Conservation (phyloP, 2,329 filamentous ascomycete species). For the Neonectria magnoliae region DNA sequence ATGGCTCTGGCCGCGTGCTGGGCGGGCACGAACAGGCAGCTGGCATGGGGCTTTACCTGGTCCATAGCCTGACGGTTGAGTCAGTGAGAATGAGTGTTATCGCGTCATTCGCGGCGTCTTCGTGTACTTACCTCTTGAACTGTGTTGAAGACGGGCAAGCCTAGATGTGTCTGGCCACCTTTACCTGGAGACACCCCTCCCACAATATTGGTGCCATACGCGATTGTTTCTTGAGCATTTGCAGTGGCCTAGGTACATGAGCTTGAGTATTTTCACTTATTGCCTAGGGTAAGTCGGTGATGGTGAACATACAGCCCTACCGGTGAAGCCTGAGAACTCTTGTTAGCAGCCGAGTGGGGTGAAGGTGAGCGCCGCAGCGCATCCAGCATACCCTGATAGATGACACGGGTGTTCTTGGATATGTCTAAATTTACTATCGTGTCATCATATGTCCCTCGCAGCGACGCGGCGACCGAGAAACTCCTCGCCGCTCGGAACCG, state of each 20-base stretch:
- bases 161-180: slow-evolving; percentile 46
- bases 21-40: slow-evolving; percentile 78
- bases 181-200: slow-evolving; percentile 53
- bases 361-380: not conserved
- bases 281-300: not conserved
- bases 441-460: slow-evolving; percentile 1
- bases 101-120: not conserved
- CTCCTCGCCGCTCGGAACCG: not conserved
- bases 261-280: slow-evolving; percentile 4
- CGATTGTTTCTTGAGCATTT: slow-evolving; percentile 52
- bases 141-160: slow-evolving; percentile 49
- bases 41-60: slow-evolving; percentile 67
- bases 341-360: not conserved
- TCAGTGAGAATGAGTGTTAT: not conserved
- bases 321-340: slow-evolving; percentile 48
- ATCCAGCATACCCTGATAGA: slow-evolving; percentile 19
- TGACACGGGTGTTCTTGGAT: slow-evolving; percentile 12
- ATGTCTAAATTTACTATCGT: slow-evolving; percentile 20
- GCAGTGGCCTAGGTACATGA: slow-evolving; percentile 44
- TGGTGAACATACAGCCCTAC: slow-evolving; percentile 45
- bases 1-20: slow-evolving; percentile 73
- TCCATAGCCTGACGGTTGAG: slow-evolving; percentile 45
- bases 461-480: not conserved
- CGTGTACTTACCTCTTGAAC: slow-evolving; percentile 44
- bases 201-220: slow-evolving; percentile 51